Evolutionary conservation across 2,329 filamentous ascomycete species (phyloP), one percentile per base, ranked within the genome.

Genomic region (Geoglossum cookeanum): DNA sequence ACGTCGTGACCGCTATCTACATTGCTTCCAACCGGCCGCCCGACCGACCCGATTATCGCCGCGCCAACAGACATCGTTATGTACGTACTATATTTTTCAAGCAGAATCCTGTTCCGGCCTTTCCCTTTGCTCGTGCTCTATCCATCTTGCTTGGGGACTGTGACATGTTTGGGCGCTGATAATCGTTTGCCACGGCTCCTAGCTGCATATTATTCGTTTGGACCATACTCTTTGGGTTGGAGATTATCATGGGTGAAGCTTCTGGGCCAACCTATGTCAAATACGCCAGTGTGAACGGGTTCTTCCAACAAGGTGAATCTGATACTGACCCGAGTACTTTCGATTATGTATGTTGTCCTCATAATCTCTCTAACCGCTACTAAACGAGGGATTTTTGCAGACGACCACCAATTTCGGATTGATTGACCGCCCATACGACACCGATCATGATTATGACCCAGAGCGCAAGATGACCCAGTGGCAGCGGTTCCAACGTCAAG

Each of bases 271-370:
- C 33, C 13, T 56, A 61, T 39, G 48, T 64, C 68, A 58, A 62
- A 62, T 72, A 72, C 58, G 66, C 65, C 30, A 70, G 71, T 3
- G 70, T 77, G 1, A 60, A 67, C 0, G 75, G 75, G 1, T 73
- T 73, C 62, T 78, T 78, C 63, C 61, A 71, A 39, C 75, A 78
- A 63, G 74, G 75, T 63, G 72, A 75, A n/a, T 68, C 69, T 9
- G 59, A 62, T 8, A 78, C 75, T 1, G 69, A 77, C 61, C 66
- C 72, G 5, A 63, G 62, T 4, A 69, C 63, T 8, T 77, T 77
- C 59, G 70, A 77, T 65, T 77, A 75, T 47, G 54, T 58, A 22
- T 17, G 57, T 58, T 11, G 15, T 58, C 9, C 29, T 17, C 32
- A 17, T 32, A n/a, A 15, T 35, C 9, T n/a, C 17, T 13, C 15